Conservation (phyloP, 2,329 filamentous ascomycete species). For the Tympanopsis confertula region DNA sequence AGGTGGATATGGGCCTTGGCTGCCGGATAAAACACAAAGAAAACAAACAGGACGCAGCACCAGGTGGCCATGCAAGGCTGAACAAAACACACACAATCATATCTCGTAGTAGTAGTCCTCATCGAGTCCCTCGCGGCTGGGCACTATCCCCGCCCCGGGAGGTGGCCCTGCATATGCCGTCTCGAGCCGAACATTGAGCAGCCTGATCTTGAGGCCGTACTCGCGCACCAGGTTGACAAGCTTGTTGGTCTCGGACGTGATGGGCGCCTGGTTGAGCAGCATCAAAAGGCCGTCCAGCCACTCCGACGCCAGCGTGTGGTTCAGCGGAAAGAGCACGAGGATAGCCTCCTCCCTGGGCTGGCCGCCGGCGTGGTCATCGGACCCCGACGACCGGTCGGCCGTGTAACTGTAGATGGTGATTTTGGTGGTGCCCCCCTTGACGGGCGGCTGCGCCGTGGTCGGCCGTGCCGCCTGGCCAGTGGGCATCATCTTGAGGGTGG, state of each 20-base stretch:
- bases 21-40: no score
- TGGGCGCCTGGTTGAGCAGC: slow-evolving; percentile 87
- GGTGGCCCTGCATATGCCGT: slow-evolving; percentile 55
- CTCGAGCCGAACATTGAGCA: slow-evolving; percentile 85
- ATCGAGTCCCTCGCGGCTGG: slow-evolving; percentile 73
- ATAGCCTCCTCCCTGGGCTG: slow-evolving; percentile 56
- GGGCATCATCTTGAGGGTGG: slow-evolving; percentile 24
- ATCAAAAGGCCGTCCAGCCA: slow-evolving; percentile 94
- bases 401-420: slow-evolving; percentile 79
- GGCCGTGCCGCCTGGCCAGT: neutral
- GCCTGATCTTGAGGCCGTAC: slow-evolving; percentile 82
- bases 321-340: slow-evolving; percentile 71
- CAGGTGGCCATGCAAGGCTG: no score
- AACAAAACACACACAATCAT: no score
- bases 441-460: slow-evolving; percentile 7
- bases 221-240: slow-evolving; percentile 75
- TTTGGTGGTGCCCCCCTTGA: slow-evolving; percentile 54
- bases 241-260: slow-evolving; percentile 92
- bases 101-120: slow-evolving; percentile 90
- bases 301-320: slow-evolving; percentile 76
- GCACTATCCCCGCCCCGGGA: slow-evolving; percentile 64
- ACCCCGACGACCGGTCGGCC: slow-evolving; percentile 24
- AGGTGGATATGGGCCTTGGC: no score
- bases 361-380: slow-evolving; percentile 19
- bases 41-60: no score